phyloP scores from a whole-genome alignment of 805 yeast species.

The Kazachstania taianensis region DNA sequence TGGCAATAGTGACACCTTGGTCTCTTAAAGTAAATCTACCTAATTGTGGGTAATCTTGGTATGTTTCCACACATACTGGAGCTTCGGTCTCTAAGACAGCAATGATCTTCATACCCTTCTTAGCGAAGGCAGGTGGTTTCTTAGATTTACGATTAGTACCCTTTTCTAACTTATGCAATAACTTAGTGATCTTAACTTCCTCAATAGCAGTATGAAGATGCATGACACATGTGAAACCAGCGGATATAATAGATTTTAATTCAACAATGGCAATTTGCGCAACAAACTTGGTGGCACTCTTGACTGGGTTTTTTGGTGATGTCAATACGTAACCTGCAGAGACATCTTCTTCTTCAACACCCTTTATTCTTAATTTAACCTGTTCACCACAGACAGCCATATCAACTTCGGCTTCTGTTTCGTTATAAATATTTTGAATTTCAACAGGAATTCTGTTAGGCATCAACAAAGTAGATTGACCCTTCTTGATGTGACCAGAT shows the following conservation, averaged over 20 bases:
- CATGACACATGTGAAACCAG: conserved; percentile 97
- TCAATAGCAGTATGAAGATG: conserved; percentile 97
- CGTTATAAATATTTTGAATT: conserved; percentile 80
- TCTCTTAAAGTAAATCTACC: conserved; percentile 98
- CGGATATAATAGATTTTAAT: conserved; percentile 83
- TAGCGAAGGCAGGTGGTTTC: conserved; percentile 97
- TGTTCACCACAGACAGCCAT: conserved; percentile 94
- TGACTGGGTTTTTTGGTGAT: conserved; percentile 77
- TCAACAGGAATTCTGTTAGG: conserved; percentile 82
- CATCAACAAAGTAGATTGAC: conserved; percentile 70
- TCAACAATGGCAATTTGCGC: conserved; percentile 97
- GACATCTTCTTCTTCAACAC: conserved; percentile 95
- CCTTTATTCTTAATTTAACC: conserved; percentile 84
- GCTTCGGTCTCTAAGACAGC: conserved; percentile 79
- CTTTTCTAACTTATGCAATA: conserved; percentile 88
- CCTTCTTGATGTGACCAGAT: conserved; percentile 85
- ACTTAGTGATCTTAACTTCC: conserved; percentile 73
- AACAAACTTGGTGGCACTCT: conserved; percentile 81
- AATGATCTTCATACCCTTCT: conserved; percentile 96
- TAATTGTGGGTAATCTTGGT: conserved; percentile 84
- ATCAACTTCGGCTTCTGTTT: conserved; percentile 89
- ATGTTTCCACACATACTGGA: conserved; percentile 91
- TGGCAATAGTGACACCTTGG: conserved; percentile 96
- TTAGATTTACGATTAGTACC: conserved; percentile 95
- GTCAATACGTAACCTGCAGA: conserved; percentile 87